Conservation (phyloP, 116 monocot species). For the Cymodocea nodosa region DNA sequence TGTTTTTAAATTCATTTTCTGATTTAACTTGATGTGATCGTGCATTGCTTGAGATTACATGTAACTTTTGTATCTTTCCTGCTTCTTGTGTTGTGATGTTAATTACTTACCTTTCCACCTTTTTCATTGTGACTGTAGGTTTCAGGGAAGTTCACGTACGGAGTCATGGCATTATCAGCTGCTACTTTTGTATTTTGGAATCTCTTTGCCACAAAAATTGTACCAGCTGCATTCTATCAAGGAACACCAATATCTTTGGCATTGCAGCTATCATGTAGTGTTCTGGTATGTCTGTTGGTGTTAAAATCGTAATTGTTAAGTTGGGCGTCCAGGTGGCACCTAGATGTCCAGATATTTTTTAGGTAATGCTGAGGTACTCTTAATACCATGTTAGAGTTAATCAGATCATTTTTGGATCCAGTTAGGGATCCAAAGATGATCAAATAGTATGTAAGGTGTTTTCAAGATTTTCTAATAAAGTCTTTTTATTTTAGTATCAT, state of each 20-base stretch:
- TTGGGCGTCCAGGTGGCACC: too few relatives aligned
- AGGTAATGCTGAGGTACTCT: too few relatives aligned
- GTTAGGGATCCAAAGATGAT: too few relatives aligned
- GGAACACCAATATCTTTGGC: constrained; percentile 79
- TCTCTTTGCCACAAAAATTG: constrained; percentile 61
- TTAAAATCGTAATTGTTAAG: too few relatives aligned
- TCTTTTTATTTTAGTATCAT: too few relatives aligned
- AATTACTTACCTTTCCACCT: neutral
- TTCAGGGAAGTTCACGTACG: constrained; percentile 94
- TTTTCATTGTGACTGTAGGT: constrained; percentile 34
- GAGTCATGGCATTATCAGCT: constrained; percentile 93
- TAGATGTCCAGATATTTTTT: too few relatives aligned
- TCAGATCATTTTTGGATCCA: too few relatives aligned
- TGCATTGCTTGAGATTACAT: neutral
- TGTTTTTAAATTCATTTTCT: neutral
- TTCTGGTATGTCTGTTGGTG: constrained; percentile 51
- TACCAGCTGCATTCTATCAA: constrained; percentile 61
- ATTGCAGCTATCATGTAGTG: constrained; percentile 95
- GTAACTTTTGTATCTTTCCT: neutral
- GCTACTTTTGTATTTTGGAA: constrained; percentile 94
- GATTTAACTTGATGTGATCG: neutral
- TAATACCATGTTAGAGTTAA: too few relatives aligned
- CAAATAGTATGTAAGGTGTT: too few relatives aligned
- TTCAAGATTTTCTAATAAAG: too few relatives aligned
- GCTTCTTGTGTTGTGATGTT: neutral